These are phyloP conservation scores for Sindora glabra DNA, from an alignment of 306 rosid species.

Conservation along the genomic window DNA sequence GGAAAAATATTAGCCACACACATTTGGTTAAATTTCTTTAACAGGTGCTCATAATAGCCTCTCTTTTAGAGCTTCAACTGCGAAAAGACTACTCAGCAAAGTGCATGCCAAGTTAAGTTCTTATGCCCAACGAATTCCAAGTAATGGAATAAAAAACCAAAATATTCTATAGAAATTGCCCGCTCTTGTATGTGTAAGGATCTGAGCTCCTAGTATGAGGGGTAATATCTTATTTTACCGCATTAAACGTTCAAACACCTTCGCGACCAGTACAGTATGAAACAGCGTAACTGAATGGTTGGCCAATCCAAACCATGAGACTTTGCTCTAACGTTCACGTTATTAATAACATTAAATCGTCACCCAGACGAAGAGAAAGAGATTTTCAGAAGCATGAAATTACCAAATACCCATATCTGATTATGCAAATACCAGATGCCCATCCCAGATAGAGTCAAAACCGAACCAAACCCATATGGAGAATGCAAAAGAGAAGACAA, in stretches of 20 bases:
- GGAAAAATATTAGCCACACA: background rate
- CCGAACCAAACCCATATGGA: constrained; percentile 26
- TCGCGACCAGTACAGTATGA: constrained; percentile 11
- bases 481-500: constrained; percentile 10
- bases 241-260: constrained; percentile 33
- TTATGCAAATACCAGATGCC: constrained; percentile 15
- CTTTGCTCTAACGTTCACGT: constrained; percentile 17
- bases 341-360: background rate
- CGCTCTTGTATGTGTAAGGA: constrained; percentile 15
- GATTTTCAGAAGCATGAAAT: constrained; percentile 14
- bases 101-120: background rate
- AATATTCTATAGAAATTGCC: constrained; percentile 6
- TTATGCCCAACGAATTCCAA: background rate
- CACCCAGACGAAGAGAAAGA: background rate
- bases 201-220: background rate
- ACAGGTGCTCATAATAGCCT: background rate
- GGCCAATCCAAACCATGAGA: constrained; percentile 16
- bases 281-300: constrained; percentile 10
- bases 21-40: background rate
- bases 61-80: background rate
- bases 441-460: constrained; percentile 13
- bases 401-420: constrained; percentile 29
- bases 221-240: constrained; percentile 1
- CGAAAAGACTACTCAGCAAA: background rate
- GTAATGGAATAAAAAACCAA: background rate